These are phyloP conservation scores for Urtica urens DNA, from an alignment of 306 rosid species.

Conservation along the genomic window DNA sequence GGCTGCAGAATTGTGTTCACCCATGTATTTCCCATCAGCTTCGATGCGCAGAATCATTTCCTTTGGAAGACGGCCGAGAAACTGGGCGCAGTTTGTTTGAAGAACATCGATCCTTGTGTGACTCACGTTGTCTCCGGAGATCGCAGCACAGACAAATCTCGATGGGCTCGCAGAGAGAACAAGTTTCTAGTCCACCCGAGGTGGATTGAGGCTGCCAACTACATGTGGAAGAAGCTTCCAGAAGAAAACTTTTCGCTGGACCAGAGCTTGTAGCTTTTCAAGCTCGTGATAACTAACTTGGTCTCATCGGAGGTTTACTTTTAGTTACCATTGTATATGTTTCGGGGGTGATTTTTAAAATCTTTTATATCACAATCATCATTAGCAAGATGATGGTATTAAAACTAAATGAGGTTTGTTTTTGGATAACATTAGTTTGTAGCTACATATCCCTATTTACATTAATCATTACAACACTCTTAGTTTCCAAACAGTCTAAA, in stretches of 20 bases:
- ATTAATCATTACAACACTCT: no score
- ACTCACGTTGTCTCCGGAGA: slow-evolving; percentile 73
- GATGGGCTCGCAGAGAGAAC: slow-evolving; percentile 60
- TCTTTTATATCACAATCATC: no score
- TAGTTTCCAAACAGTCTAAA: no score
- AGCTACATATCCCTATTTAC: no score
- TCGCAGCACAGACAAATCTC: slow-evolving; percentile 66
- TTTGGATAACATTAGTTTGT: no score
- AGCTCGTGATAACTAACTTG: no score
- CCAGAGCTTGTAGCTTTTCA: no score
- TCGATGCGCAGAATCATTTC: slow-evolving; percentile 32
- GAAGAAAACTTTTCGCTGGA: slow-evolving; percentile 64
- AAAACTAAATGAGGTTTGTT: no score
- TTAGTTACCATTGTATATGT: no score
- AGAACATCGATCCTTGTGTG: slow-evolving; percentile 44
- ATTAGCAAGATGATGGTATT: no score
- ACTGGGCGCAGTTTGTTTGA: slow-evolving; percentile 68
- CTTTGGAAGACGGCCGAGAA: slow-evolving; percentile 71
- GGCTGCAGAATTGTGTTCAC: slow-evolving; percentile 63
- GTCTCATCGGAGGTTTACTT: no score
- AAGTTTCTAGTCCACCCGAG: slow-evolving; percentile 72
- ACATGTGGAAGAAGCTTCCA: slow-evolving; percentile 58
- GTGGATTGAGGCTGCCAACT: slow-evolving; percentile 82
- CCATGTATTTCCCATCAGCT: slow-evolving; percentile 38
- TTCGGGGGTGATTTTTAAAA: no score